Percentiles rank a stretch among this genome's conserved stretches.
Evolutionary conservation across 805 yeast species (phyloP).

Genomic region (Lachancea fermentati): DNA sequence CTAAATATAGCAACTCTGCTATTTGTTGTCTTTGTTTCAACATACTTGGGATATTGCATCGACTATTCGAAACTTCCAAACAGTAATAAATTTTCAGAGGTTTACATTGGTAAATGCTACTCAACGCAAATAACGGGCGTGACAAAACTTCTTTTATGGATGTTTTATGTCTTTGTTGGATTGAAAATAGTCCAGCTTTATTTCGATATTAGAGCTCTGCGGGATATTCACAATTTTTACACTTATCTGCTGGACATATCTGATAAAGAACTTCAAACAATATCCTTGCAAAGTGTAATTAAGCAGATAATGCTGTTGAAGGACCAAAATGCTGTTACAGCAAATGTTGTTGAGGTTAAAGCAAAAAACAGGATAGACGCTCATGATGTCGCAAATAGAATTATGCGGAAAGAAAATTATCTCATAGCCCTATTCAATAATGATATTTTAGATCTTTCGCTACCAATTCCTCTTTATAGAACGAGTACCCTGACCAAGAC

Average conservation of each 20-base stretch:
- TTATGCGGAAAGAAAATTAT: conserved; percentile 93
- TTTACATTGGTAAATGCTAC: conserved; percentile 36
- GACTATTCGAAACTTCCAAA: conserved; percentile 48
- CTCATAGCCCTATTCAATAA: conserved; percentile 84
- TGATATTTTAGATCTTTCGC: conserved; percentile 59
- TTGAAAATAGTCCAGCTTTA: conserved; percentile 51
- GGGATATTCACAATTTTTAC: conserved; percentile 75
- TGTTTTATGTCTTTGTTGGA: conserved; percentile 49
- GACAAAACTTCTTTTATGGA: conserved; percentile 58
- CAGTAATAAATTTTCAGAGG: conserved; percentile 31
- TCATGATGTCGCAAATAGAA: conserved; percentile 89
- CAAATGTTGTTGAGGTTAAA: conserved; percentile 49
- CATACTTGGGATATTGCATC: conserved; percentile 77
- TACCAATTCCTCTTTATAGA: conserved; percentile 46
- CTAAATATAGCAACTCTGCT: conserved; percentile 69
- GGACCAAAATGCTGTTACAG: conserved; percentile 66
- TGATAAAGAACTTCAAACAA: conserved; percentile 84
- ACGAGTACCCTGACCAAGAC: conserved; percentile 65
- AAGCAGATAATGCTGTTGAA: conserved; percentile 65
- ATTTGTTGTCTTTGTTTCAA: conserved; percentile 73
- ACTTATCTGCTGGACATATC: conserved; percentile 60
- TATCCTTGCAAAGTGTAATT: conserved; percentile 87
- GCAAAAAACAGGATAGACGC: conserved; percentile 79
- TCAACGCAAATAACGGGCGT: conserved; percentile 39
- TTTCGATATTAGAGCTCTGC: conserved; percentile 59